These are phyloP conservation scores for Candida xiaguanensis DNA, from an alignment of 805 yeast genomes.

Conservation along the genomic window DNA sequence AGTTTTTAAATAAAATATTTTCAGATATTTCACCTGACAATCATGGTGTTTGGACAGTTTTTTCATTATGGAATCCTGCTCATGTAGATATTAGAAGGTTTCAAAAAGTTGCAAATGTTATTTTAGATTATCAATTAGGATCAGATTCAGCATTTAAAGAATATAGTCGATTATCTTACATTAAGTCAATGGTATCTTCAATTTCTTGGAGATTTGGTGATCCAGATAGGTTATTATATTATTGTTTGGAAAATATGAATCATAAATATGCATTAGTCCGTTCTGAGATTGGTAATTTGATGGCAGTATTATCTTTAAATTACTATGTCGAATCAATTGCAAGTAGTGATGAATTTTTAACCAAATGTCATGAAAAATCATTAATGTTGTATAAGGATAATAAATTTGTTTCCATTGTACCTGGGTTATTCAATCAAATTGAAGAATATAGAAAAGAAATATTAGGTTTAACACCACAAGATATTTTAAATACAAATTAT, in stretches of 20 bases:
- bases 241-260: conserved; percentile 46
- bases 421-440: conserved; percentile 41
- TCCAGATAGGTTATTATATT: conserved; percentile 40
- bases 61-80: conserved; percentile 70
- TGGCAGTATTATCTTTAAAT: conserved; percentile 45
- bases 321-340: conserved; percentile 41
- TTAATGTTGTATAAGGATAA: conserved; percentile 29
- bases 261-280: conserved; percentile 76
- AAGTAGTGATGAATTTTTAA: conserved; percentile 37
- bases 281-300: conserved; percentile 57
- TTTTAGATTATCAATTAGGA: conserved; percentile 45
- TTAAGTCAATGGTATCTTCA: conserved; percentile 48
- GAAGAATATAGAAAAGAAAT: conserved; percentile 39
- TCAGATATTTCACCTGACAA: conserved; percentile 72
- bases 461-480: conserved; percentile 46
- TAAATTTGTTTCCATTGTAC: conserved; percentile 32
- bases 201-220: conserved; percentile 53
- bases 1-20: conserved; percentile 45
- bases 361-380: conserved; percentile 26
- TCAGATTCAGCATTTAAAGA: conserved; percentile 64
- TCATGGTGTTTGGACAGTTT: conserved; percentile 67
- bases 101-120: conserved; percentile 44
- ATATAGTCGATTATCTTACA: conserved; percentile 55
- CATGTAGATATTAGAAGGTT: conserved; percentile 67
- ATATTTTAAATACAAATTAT: conserved; percentile 55